A percentile compares a stretch with the other conserved stretches of the same genome.
Conservation (phyloP, 2,329 filamentous ascomycete species). For the Pseudocercospora vitis region DNA sequence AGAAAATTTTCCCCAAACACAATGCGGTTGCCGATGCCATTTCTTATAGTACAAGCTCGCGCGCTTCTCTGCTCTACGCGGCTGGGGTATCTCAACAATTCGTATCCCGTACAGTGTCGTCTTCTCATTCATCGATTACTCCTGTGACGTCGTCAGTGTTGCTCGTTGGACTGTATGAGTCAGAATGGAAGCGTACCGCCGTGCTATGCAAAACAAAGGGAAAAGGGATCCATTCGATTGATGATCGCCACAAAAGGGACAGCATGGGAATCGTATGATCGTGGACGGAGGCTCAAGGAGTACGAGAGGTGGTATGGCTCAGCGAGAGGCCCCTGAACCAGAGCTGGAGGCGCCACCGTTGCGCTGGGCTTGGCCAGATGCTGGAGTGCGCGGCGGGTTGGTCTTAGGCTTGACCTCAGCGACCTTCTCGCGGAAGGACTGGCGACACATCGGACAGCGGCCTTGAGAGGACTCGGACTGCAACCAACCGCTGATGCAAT, state of each 20-base stretch:
- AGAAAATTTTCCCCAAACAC: not conserved
- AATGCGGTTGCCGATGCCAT: too few species aligned
- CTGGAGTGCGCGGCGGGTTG: slow-evolving; percentile 16
- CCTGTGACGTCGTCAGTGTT: not conserved
- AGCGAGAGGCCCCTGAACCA: slow-evolving; percentile 7
- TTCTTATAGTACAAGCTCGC: not conserved
- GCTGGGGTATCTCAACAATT: not conserved
- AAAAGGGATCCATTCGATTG: not conserved
- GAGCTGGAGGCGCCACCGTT: slow-evolving; percentile 2
- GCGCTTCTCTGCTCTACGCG: not conserved
- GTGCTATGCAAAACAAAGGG: not conserved
- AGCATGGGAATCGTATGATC: not conserved
- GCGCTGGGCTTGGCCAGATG: slow-evolving; percentile 7
- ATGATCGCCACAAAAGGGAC: not conserved
- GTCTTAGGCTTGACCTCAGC: slow-evolving; percentile 22
- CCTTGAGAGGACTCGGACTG: slow-evolving; percentile 91
- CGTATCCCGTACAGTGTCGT: slow-evolving; percentile 5
- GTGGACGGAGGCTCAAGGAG: not conserved
- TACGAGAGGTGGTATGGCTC: not conserved
- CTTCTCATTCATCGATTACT: slow-evolving; percentile 1
- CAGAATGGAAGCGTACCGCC: not conserved
- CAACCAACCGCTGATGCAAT: slow-evolving; percentile 95
- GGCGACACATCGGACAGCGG: slow-evolving; percentile 96
- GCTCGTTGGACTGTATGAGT: not conserved
- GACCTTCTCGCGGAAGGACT: slow-evolving; percentile 53